Base-by-base conservation (phyloP, 2,329 filamentous ascomycete species). In the Aspergillus sp. region DNA sequence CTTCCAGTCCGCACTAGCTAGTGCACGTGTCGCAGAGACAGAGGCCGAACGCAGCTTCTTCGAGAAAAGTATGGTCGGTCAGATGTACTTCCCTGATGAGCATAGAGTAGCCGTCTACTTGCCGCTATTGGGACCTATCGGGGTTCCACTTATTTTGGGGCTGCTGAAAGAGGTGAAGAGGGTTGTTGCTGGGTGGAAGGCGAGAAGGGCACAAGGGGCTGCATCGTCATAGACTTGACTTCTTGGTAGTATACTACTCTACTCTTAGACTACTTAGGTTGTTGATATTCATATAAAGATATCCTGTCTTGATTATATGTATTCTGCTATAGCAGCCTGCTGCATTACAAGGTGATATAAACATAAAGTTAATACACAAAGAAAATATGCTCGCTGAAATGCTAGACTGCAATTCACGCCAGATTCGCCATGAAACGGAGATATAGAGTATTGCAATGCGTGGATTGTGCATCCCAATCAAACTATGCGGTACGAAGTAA, bases 31-130 rank as follows among this genome's bases (percentile, higher is more conserved):
- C 47, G 95, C 95, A 5, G 93, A 97, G 75, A 84, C 86, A 3
- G 91, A 96, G 70, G 93, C 92, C 0, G 95, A 99, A 73, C 87
- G 89, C 60, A 93, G 93, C 0, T 99, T 99, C 75, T 99, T 99
- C 66, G 95, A 99, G 76, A 96, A 96, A 77, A 96, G 90, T 70
- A 99, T 99, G 95, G 95, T 99, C 12, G 95, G 93, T 0, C 95
- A 98, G 77, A 88, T 98, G 2, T 99, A 98, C 75, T 99, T 99
- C 74, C 95, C 95, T 0, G 95, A 99, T 70, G 95, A 99, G 77
- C 95, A 99, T 75, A 99, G 98, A 75, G 86, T 99, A 22, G 95
- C 95, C 0, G 95, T 99, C 1, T 99, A 99, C 72, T 77, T 99
- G 66, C 95, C 95, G 1, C 78, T 99, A 11, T 77, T 99, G 41